Evolutionary conservation across 2,329 filamentous ascomycete species (phyloP), one percentile per base, ranked within the genome.

Genomic region (Endothia cerciana): DNA sequence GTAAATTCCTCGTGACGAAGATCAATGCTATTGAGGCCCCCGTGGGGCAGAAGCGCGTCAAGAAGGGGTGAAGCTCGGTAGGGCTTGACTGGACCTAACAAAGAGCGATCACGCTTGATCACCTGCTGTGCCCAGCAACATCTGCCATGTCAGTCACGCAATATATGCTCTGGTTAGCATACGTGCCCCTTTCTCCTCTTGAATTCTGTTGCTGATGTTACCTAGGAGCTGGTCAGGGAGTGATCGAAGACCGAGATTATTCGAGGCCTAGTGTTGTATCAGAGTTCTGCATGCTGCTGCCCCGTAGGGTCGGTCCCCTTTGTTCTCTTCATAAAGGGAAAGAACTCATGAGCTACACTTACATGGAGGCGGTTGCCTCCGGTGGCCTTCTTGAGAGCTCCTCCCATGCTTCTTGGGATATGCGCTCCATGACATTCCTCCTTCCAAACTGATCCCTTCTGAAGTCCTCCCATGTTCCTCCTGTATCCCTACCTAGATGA

Each of bases 1-100:
- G 74, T 15, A 72, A 76, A 63, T 84, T 82, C 73, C 73, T 75
- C 53, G 78, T 77, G 4, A 80, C 85, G 0, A 85, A 82, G 65
- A 81, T 85, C 66, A 80, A 82, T 60, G 73, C 77, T 0, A 74
- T 82, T 10, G 75, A 81, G 61, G 81, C 79, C 25, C 72, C 70
- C 36, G 70, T 81, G 41, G 80, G 80, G 15, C 69, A 63, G 13
- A 79, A 75, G 64, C 80, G 77, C 69, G 74, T 74, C 66, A 72
- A 63, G 63, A 64, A 59, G 38, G 51, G 17, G 1, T 68, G 38
- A 68, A 10, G 7, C 10, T 3, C 36, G n/a, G n/a, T 5, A 28
- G 25, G 25, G 25, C 17, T 51, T 25, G 13, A 17, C 22, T 17
- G 25, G 11, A 3, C 13, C 11, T 11, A n/a, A n/a, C 2, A 2